These are phyloP conservation scores for Allomyces javanicus DNA, from an alignment of 192 early-diverging fungal species.

Conservation along the genomic window DNA sequence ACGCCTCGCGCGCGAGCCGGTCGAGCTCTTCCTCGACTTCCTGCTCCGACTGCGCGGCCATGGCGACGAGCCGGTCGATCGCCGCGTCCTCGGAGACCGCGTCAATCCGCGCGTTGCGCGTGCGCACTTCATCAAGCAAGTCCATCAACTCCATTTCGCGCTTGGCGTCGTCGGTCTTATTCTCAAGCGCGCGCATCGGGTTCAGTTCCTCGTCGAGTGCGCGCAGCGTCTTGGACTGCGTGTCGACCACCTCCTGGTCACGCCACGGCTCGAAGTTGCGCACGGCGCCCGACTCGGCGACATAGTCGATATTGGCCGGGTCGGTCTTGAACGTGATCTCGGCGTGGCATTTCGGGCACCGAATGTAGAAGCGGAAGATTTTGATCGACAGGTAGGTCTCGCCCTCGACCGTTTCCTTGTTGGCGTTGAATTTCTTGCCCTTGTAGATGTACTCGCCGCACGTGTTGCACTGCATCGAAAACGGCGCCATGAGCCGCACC, in stretches of 20 bases:
- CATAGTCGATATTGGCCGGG: slow-evolving; percentile 83
- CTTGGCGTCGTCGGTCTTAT: slow-evolving; percentile 78
- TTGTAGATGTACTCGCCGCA: slow-evolving; percentile 96
- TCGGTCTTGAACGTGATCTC: slow-evolving; percentile 99
- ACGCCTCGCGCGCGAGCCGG: neutral
- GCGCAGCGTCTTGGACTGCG: slow-evolving; percentile 30
- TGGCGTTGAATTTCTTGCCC: slow-evolving; percentile 94
- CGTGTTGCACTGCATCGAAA: slow-evolving; percentile 90
- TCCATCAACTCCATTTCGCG: slow-evolving; percentile 97
- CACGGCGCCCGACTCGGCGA: slow-evolving; percentile 75
- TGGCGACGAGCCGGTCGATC: slow-evolving; percentile 24
- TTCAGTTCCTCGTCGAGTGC: slow-evolving; percentile 74
- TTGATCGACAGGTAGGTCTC: slow-evolving; percentile 54
- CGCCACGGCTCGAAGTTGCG: slow-evolving; percentile 93
- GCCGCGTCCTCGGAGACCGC: slow-evolving; percentile 46
- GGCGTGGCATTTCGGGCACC: slow-evolving; percentile 82
- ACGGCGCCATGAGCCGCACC: slow-evolving; percentile 95
- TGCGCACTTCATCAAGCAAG: slow-evolving; percentile 82
- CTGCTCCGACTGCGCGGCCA: slow-evolving; percentile 7
- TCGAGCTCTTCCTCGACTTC: neutral
- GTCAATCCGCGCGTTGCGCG: slow-evolving; percentile 66
- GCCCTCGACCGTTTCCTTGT: slow-evolving; percentile 66
- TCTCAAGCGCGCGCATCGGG: slow-evolving; percentile 88
- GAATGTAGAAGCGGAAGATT: slow-evolving; percentile 57
- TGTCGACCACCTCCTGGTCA: slow-evolving; percentile 37